Evolutionary conservation across 1,139 yeast species (phyloP).

Genomic region (Suhomyces taliae): DNA sequence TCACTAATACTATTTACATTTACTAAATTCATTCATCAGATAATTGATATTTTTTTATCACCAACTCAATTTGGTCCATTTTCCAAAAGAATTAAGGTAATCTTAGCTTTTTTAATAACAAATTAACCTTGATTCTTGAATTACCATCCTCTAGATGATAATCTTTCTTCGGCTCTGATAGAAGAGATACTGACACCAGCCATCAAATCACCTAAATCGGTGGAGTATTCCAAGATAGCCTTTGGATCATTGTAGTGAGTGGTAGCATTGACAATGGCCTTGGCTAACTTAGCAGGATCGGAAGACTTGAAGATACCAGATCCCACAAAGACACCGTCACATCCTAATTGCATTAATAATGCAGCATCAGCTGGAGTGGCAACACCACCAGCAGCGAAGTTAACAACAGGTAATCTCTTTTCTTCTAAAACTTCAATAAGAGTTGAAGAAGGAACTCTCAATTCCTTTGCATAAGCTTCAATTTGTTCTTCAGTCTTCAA

Average conservation of each 20-base stretch:
- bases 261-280: conserved; percentile 79
- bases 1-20: too few relatives aligned
- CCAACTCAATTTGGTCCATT: too few relatives aligned
- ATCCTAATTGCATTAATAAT: conserved; percentile 85
- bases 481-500: conserved; percentile 48
- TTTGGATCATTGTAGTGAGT: conserved; percentile 69
- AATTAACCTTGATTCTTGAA: too few relatives aligned
- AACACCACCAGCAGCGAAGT: conserved; percentile 89
- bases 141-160: conserved; percentile 57
- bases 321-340: conserved; percentile 91
- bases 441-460: conserved; percentile 60
- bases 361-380: conserved; percentile 93
- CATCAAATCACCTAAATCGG: conserved; percentile 78
- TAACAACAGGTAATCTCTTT: conserved; percentile 73
- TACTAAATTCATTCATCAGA: too few relatives aligned
- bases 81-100: too few relatives aligned
- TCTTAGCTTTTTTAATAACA: too few relatives aligned
- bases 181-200: conserved; percentile 62
- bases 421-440: conserved; percentile 52
- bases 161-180: conserved; percentile 47
- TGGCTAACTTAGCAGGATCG: conserved; percentile 75
- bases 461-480: conserved; percentile 50
- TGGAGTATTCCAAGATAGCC: conserved; percentile 67
- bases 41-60: too few relatives aligned
- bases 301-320: conserved; percentile 80